Percentiles rank a stretch among this genome's conserved stretches.
Evolutionary conservation across 2,329 filamentous ascomycete species (phyloP).

Genomic region (Colletotrichum endophyticum): DNA sequence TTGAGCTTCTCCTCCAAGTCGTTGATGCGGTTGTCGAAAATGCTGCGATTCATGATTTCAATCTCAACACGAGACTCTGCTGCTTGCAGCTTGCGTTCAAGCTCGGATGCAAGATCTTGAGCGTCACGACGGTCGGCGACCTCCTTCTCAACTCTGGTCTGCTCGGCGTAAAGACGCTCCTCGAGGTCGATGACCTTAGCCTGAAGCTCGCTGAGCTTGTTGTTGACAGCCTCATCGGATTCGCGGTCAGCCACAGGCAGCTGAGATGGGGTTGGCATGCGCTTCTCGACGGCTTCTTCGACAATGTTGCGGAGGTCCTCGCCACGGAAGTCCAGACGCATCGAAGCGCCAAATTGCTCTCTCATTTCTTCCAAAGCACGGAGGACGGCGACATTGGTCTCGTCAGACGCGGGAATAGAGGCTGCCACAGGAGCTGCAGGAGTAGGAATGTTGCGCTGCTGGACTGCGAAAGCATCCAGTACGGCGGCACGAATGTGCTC

Average conservation of each 20-base stretch:
- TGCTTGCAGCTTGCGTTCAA: conserved; percentile 58
- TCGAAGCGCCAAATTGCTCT: conserved; percentile 52
- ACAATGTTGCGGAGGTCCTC: conserved; percentile 67
- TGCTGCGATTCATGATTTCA: conserved; percentile 65
- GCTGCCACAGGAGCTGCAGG: conserved; percentile 29
- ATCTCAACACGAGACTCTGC: conserved; percentile 65
- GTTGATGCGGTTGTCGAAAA: conserved; percentile 64
- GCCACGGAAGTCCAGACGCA: conserved; percentile 47
- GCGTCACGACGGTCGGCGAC: conserved; percentile 52
- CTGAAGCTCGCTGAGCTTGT: conserved; percentile 64
- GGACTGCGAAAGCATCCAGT: conserved; percentile 72
- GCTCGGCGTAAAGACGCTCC: conserved; percentile 55
- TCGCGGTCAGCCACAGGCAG: background rate
- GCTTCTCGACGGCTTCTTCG: conserved; percentile 65
- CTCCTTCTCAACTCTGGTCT: conserved; percentile 55
- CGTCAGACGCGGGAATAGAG: conserved; percentile 28
- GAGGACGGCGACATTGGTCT: conserved; percentile 53
- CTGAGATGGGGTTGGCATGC: conserved; percentile 54
- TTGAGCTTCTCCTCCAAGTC: conserved; percentile 74
- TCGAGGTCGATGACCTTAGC: conserved; percentile 65
- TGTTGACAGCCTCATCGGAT: conserved; percentile 52
- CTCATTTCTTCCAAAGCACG: conserved; percentile 72
- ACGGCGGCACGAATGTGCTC: conserved; percentile 81
- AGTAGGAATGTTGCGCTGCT: conserved; percentile 49
- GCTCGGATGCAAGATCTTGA: conserved; percentile 58